Base-by-base conservation (phyloP, 2,329 filamentous ascomycete genomes). In the Colletotrichum sp. region DNA sequence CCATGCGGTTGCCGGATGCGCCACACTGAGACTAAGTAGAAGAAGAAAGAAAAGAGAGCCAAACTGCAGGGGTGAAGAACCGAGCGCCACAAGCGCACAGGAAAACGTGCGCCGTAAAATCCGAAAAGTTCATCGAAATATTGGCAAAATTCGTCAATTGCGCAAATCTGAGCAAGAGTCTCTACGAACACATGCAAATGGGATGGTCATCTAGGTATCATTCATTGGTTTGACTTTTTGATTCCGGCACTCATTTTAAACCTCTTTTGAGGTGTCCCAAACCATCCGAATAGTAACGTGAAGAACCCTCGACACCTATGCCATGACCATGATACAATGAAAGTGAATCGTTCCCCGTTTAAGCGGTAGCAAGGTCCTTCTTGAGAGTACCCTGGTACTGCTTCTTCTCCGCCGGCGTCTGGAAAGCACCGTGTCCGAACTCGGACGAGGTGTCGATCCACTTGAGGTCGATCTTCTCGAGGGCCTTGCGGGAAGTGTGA, bases 361-460 rank as follows among this genome's bases (percentile, higher is more conserved):
- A 88, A 81, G 88, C 85, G 82, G 86, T 81, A 80, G 85, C 87
- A 77, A 92, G 86, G 83, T 99, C 97, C 95, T 98, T 99, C 96
- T 99, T 99, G 95, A 99, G 95, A 76, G 96, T 98, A 91, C 97
- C 97, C 90, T 98, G 88, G 92, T 95, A 97, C 87, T 95, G 93
- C 91, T 94, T 95, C 96, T 99, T 99, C 94, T 99, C 97, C 86
- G 95, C 94, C 81, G 94, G 91, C 80, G 97, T 99, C 92, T 99
- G 97, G 95, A 98, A 99, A 85, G 96, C 96, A 93, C 97, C 97
- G 91, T 99, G 97, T 89, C 97, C 97, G 89, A 99, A 99, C 93
- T 99, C 98, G 91, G 96, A 98, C 79, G 96, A 98, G 84, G 97
- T 99, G 86, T 99, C 97, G 94, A 99, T 99, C 97, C 97, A 99